These are phyloP conservation scores for Penicillium frequentans DNA, from an alignment of 2,329 filamentous ascomycete species.

Conservation along the genomic window DNA sequence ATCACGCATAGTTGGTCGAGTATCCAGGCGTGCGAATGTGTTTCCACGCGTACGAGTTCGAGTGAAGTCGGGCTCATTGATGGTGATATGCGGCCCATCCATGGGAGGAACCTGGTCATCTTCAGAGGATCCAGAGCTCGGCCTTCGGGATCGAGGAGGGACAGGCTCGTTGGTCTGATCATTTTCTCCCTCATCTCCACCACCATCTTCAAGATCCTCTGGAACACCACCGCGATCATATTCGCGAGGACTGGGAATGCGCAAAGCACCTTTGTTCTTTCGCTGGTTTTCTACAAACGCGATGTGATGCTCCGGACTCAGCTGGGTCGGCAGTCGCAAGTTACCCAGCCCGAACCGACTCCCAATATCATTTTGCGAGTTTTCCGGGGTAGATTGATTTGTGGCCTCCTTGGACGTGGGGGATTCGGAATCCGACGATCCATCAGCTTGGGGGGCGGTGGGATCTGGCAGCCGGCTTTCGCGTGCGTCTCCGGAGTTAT, in stretches of 20 bases:
- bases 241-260: constrained; percentile 89
- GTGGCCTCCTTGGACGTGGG: constrained; percentile 22
- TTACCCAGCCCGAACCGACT: constrained; percentile 53
- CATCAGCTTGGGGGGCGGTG: constrained; percentile 22
- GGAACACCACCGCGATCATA: constrained; percentile 80
- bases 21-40: constrained; percentile 41
- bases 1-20: constrained; percentile 33
- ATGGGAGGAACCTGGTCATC: constrained; percentile 27
- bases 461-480: constrained; percentile 20
- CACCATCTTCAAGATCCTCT: constrained; percentile 54
- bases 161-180: constrained; percentile 17
- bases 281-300: constrained; percentile 84
- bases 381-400: constrained; percentile 17
- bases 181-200: constrained; percentile 40
- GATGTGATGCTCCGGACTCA: constrained; percentile 75
- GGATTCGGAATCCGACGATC: constrained; percentile 26
- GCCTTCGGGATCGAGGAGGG: constrained; percentile 23
- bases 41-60: constrained; percentile 34
- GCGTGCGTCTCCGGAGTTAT: constrained; percentile 30
- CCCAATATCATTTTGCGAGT: constrained; percentile 10
- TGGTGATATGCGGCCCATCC: constrained; percentile 45
- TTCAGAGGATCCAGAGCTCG: constrained; percentile 16
- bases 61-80: constrained; percentile 46
- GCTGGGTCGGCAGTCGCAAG: constrained; percentile 53
- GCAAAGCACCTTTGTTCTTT: constrained; percentile 70